These are phyloP conservation scores for Dictyostelium intermedium DNA, from an alignment of 78 protist species.

Conservation along the genomic window DNA sequence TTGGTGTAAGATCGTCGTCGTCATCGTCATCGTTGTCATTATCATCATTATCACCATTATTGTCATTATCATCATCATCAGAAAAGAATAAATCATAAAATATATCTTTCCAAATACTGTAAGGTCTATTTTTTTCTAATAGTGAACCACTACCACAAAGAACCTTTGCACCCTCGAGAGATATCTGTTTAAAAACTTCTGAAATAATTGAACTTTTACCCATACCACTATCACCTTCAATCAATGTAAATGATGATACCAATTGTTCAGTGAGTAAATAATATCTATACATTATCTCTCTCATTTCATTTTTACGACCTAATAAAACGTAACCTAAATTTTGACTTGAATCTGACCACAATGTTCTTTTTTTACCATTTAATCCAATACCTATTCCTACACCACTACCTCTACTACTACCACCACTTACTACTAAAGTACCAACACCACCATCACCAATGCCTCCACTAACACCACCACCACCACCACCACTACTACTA, in stretches of 20 bases:
- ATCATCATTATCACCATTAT: no score
- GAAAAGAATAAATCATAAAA: conserved; percentile 53
- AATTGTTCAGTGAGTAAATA: neutral
- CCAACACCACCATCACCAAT: neutral
- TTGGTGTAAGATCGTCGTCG: no score
- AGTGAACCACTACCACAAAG: conserved; percentile 34
- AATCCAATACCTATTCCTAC: neutral
- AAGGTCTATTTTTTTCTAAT: neutral
- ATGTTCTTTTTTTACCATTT: neutral
- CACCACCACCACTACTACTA: neutral
- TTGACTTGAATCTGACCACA: conserved; percentile 1
- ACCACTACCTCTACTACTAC: neutral
- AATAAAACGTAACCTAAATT: neutral
- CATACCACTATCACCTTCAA: conserved; percentile 35
- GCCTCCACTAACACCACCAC: neutral
- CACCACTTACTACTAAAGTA: neutral
- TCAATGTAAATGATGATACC: conserved; percentile 20
- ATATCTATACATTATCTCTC: neutral
- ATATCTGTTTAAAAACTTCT: conserved; percentile 33
- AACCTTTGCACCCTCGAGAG: neutral
- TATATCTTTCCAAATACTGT: conserved; percentile 28
- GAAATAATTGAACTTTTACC: conserved; percentile 55
- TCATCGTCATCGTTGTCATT: no score
- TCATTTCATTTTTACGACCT: conserved; percentile 35
- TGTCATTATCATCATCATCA: neutral